Percentiles rank a stretch among this genome's conserved stretches.
These are phyloP conservation scores for Neoboletus subvelutipes DNA, from an alignment of 768 basidiomycete species.

Conservation along the genomic window DNA sequence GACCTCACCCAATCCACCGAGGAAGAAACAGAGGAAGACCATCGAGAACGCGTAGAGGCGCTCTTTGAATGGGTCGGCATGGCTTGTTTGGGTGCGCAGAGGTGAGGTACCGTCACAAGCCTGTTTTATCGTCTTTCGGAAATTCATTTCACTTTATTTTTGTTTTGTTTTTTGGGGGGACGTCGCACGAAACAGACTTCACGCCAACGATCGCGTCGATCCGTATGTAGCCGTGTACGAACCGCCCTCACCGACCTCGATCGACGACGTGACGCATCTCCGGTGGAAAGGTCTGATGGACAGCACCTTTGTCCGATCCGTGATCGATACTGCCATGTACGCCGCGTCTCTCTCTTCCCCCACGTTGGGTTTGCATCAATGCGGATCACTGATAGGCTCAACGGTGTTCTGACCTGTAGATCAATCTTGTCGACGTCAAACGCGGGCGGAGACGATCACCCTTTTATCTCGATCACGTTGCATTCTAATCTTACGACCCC, in stretches of 20 bases:
- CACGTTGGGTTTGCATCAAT: background rate
- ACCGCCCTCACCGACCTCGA: conserved; percentile 42
- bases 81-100: conserved; percentile 62
- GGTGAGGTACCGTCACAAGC: conserved; percentile 37
- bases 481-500: conserved; percentile 48
- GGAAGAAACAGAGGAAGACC: conserved; percentile 46
- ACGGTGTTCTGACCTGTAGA: background rate
- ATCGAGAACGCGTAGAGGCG: conserved; percentile 42
- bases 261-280: conserved; percentile 52
- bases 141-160: too few species aligned
- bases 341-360: background rate
- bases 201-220: conserved; percentile 62
- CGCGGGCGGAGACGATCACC: conserved; percentile 4
- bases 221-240: conserved; percentile 70
- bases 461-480: conserved; percentile 20
- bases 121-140: background rate
- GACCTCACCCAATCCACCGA: conserved; percentile 26
- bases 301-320: conserved; percentile 49
- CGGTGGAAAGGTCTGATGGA: conserved; percentile 62
- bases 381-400: background rate
- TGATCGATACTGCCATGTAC: conserved; percentile 46
- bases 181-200: conserved; percentile 40
- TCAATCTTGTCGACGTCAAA: conserved; percentile 9
- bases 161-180: background rate
- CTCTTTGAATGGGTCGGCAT: conserved; percentile 77